These are phyloP conservation scores for Cordyceps cateniannulata DNA, from an alignment of 2,329 filamentous ascomycete species.

Conservation along the genomic window DNA sequence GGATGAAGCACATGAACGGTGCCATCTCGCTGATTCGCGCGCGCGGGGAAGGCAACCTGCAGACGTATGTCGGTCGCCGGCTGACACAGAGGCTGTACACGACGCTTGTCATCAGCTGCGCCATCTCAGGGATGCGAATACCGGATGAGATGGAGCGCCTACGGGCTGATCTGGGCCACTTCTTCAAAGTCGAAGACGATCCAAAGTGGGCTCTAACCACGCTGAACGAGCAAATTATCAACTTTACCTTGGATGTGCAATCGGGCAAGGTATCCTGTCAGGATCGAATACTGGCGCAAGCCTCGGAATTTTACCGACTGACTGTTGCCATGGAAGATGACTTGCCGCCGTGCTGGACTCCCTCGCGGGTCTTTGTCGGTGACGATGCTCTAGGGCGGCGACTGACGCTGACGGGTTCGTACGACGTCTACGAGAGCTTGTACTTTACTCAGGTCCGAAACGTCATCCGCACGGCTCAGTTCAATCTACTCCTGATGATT, in stretches of 20 bases:
- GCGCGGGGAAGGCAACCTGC: constrained; percentile 12
- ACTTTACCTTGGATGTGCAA: constrained; percentile 15
- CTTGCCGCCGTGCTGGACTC: constrained; percentile 13
- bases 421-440: constrained; percentile 18
- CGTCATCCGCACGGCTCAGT: constrained; percentile 17
- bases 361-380: not conserved
- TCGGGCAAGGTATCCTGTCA: constrained; percentile 9
- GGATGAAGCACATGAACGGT: constrained; percentile 19
- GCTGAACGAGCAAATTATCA: constrained; percentile 15
- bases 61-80: constrained; percentile 14
- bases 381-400: not conserved
- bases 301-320: not conserved
- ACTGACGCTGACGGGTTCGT: constrained; percentile 14
- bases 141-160: constrained; percentile 11
- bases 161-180: constrained; percentile 6
- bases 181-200: constrained; percentile 11
- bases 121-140: constrained; percentile 12
- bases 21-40: constrained; percentile 17
- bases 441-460: constrained; percentile 20
- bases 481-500: constrained; percentile 16
- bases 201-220: constrained; percentile 18
- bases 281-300: not conserved
- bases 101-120: constrained; percentile 13
- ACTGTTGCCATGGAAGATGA: constrained; percentile 9
- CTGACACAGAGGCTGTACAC: constrained; percentile 14